Percentiles rank a stretch among this genome's conserved stretches.
phyloP scores from a whole-genome alignment of 2,329 filamentous ascomycete species.

The Botrytis tulipae region DNA sequence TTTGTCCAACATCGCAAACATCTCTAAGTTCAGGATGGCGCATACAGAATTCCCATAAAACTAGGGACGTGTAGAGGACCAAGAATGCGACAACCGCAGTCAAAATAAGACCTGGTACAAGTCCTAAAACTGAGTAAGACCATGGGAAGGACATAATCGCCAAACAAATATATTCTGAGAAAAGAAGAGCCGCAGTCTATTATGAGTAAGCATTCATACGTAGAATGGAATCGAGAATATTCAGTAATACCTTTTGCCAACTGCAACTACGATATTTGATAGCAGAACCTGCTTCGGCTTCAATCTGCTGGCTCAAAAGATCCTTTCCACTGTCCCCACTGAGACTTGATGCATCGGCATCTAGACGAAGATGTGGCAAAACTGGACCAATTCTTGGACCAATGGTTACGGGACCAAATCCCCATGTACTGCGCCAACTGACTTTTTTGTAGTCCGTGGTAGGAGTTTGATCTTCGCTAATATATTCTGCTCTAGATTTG shows the following conservation, averaged over 20 bases:
- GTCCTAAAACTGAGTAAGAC: slow-evolving; percentile 83
- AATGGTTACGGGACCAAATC: slow-evolving; percentile 19
- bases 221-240: slow-evolving; percentile 22
- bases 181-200: slow-evolving; percentile 80
- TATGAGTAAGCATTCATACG: background rate
- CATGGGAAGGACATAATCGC: slow-evolving; percentile 94
- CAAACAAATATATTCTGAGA: slow-evolving; percentile 93
- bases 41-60: slow-evolving; percentile 78
- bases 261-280: slow-evolving; percentile 93
- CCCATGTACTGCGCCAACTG: slow-evolving; percentile 14
- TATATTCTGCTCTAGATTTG: background rate
- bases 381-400: slow-evolving; percentile 37
- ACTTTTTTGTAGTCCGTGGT: background rate
- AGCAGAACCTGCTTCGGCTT: slow-evolving; percentile 69
- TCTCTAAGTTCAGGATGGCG: slow-evolving; percentile 88
- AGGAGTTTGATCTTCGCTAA: background rate
- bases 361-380: slow-evolving; percentile 35
- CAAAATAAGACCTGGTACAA: slow-evolving; percentile 82
- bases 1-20: slow-evolving; percentile 93
- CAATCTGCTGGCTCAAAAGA: slow-evolving; percentile 63
- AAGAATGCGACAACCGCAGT: slow-evolving; percentile 74
- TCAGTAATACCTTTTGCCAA: slow-evolving; percentile 71
- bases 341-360: slow-evolving; percentile 27
- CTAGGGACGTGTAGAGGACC: slow-evolving; percentile 79
- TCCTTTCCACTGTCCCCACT: slow-evolving; percentile 32